Base-by-base conservation (phyloP, 2,329 filamentous ascomycete species). In the Aspergillus sp. region DNA sequence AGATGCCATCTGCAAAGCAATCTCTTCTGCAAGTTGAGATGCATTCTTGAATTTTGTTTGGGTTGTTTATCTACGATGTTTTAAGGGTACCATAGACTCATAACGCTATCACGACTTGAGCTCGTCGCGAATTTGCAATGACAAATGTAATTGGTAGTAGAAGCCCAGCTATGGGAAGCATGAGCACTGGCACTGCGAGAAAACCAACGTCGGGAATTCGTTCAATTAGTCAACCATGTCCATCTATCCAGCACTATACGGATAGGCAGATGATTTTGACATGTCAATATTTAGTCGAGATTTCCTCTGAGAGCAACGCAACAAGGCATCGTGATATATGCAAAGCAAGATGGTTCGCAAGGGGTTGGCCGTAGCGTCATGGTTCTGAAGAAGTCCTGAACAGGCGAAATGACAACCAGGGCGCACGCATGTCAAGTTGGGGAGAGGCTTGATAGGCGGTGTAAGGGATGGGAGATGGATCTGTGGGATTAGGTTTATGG, bases 401-500 rank as follows among this genome's bases (percentile, higher is more conserved):
- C 16, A 7, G 36, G 16, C 36, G 14, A 42, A 42, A 42, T 39
- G 36, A 39, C 36, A 39, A 39, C 36, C 36, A 39, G 14, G 14
- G 36, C 36, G n/a, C 36, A 39, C 36, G 36, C 36, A 39, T 42
- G 16, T 16, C 36, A 1, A 6, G 14, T n/a, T 16, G 36, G 36
- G 5, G 16, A 5, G 16, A 42, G 16, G 36, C 36, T 14, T 42
- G 16, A 42, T 42, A 59, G 55, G 58, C 58, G 60, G 62, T 59
- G 63, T 64, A 63, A 60, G 57, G 63, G 60, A 59, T 57, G 49
- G 49, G 53, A 50, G 31, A 54, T 55, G 39, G 16, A 46, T 54
- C 22, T 32, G 11, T 18, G 4, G 12, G 45, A 49, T 20, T 36
- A 52, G 29, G 29, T 50, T 6, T 29, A 22, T 31, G 6, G 32